A percentile compares a stretch with the other conserved stretches of the same genome.
phyloP scores from a whole-genome alignment of 805 yeast genomes.

The Geotrichum ghanense region DNA sequence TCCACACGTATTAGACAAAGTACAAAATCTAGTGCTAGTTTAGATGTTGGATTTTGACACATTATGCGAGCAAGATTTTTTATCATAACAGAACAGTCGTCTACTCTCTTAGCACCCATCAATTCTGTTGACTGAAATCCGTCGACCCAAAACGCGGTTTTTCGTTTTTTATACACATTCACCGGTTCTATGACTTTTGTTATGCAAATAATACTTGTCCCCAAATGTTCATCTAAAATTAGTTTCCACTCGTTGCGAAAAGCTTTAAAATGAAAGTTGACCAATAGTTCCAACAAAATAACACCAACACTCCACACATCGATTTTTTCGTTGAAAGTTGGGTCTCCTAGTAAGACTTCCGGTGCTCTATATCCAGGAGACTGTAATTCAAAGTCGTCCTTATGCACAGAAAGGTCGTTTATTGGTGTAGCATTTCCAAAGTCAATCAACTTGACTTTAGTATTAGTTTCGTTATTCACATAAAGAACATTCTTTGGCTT shows the following conservation, averaged over 20 bases:
- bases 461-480: not conserved
- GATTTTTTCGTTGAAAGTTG: constrained; percentile 12
- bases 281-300: constrained; percentile 13
- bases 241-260: constrained; percentile 2
- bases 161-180: not conserved
- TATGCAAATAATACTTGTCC: not conserved
- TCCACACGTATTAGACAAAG: not conserved
- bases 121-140: not conserved
- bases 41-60: not conserved
- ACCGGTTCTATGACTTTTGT: not conserved
- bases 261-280: constrained; percentile 5
- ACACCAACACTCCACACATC: constrained; percentile 20
- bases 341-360: constrained; percentile 17
- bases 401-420: constrained; percentile 8
- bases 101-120: not conserved
- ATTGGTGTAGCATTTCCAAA: constrained; percentile 14
- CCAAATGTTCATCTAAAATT: not conserved
- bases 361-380: constrained; percentile 18
- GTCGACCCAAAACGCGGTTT: not conserved
- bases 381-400: constrained; percentile 17
- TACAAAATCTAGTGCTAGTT: not conserved
- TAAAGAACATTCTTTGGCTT: constrained; percentile 17
- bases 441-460: constrained; percentile 15
- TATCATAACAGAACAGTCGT: not conserved
- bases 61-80: not conserved